Evolutionary conservation across 208 protist species (phyloP), one percentile per base, ranked within the genome.

Genomic region (Lotmaria passim): DNA sequence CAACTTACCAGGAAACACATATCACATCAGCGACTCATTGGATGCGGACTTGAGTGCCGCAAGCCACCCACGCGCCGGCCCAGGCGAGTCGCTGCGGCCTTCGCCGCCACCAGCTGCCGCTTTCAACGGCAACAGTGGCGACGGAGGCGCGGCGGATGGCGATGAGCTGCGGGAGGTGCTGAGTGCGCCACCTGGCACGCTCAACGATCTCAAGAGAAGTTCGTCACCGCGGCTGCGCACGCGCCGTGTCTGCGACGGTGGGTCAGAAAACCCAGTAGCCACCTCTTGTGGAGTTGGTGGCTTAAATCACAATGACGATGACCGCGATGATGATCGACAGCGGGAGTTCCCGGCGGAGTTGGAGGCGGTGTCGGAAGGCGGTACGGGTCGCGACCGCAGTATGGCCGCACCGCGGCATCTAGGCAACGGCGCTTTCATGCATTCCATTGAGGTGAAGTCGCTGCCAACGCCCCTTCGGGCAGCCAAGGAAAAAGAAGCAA

Each of bases 111-210:
- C 56, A 23, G 1, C 11, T 38, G 30, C 51, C 14, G 23, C 23
- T 26, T 3, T 7, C 8, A 15, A 7, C 24, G 15, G 7, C 7
- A 53, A 24, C 47, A 38, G 14, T 39, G 12, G 8, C 36, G 36
- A 6, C 36, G 36, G 36, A 12, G 12, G 36, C 12, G 36, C 30
- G 30, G 51, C 24, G 7, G 33, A 7, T 21, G 23, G 7, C 30
- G 10, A 3, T 19, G 59, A 65, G 41, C 44, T 53, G 59, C 59
- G 59, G 8, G 59, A 65, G 59, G 59, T 53, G 44, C 44, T 65
- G 59, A 65, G 59, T 53, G 59, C 59, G 0, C 59, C 59, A 12
- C 59, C 59, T 26, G 11, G 14, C 14, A 21, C 31, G 10, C 53
- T 65, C 10, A 17, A 41, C 5, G 41, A 51, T 1, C 28, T 65